These are phyloP conservation scores for Escovopsis weberi DNA, from an alignment of 2,329 filamentous ascomycete genomes.

Conservation along the genomic window DNA sequence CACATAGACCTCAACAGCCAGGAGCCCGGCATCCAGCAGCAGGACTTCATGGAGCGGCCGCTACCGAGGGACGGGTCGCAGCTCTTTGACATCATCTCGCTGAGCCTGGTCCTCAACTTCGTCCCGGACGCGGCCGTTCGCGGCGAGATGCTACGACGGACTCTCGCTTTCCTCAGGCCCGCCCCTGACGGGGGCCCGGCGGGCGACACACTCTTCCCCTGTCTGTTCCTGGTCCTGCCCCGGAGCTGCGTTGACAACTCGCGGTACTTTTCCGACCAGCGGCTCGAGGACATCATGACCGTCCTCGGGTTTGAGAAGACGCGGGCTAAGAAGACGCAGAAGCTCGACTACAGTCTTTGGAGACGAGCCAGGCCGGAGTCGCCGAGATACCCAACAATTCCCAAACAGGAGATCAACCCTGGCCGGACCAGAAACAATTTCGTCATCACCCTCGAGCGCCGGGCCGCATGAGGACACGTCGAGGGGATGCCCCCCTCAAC, in stretches of 20 bases:
- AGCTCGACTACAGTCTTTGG: slow-evolving; percentile 88
- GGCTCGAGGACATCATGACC: slow-evolving; percentile 58
- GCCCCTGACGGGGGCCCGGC: slow-evolving; percentile 6
- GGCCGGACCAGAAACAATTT: slow-evolving; percentile 82
- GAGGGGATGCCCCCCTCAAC: neutral
- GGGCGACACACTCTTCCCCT: slow-evolving; percentile 37
- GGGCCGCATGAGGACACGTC: neutral
- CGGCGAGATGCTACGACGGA: slow-evolving; percentile 75
- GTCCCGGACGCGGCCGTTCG: slow-evolving; percentile 62
- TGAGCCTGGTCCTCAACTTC: slow-evolving; percentile 89
- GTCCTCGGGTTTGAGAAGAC: slow-evolving; percentile 56
- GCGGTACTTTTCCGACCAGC: slow-evolving; percentile 64
- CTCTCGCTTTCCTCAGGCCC: slow-evolving; percentile 50
- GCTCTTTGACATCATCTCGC: slow-evolving; percentile 75
- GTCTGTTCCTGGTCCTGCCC: slow-evolving; percentile 79
- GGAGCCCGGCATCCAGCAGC: slow-evolving; percentile 62
- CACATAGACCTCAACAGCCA: slow-evolving; percentile 89
- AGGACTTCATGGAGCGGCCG: slow-evolving; percentile 88
- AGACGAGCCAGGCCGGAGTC: slow-evolving; percentile 24
- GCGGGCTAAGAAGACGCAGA: slow-evolving; percentile 59
- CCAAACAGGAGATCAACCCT: slow-evolving; percentile 63
- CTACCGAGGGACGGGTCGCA: slow-evolving; percentile 48
- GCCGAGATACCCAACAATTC: slow-evolving; percentile 10
- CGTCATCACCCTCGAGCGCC: slow-evolving; percentile 49
- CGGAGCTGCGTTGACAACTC: slow-evolving; percentile 82